phyloP scores from a whole-genome alignment of 106 monocot genomes.

The Phalaenopsis aphrodite region DNA sequence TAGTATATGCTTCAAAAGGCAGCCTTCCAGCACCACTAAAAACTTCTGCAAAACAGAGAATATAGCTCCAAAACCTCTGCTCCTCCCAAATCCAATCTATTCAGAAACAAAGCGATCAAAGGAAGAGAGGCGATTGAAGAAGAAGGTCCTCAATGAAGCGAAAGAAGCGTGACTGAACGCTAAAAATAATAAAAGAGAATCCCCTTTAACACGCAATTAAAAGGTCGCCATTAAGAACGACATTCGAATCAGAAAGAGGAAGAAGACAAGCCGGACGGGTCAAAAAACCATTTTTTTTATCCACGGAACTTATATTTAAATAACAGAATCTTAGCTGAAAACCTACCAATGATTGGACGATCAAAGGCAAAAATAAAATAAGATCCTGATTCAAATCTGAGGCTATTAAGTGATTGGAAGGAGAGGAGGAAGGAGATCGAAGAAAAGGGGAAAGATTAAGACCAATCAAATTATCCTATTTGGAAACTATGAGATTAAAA shows the following conservation, averaged over 20 bases:
- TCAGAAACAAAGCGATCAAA: not conserved
- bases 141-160: not conserved
- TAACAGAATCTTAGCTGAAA: not conserved
- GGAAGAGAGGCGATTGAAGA: not conserved
- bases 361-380: not conserved
- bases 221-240: not conserved
- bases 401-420: not conserved
- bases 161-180: not conserved
- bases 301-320: not conserved
- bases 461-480: no score
- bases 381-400: not conserved
- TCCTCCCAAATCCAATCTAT: not conserved
- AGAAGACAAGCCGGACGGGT: not conserved
- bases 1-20: not conserved
- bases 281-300: not conserved
- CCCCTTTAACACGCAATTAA: conserved; percentile 1
- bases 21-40: not conserved
- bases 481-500: no score
- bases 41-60: no score
- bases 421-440: not conserved
- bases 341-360: not conserved
- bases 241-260: not conserved
- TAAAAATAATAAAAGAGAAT: not conserved
- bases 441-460: no score
- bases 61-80: not conserved